These are phyloP conservation scores for Mollisiaceae sp. DNA, from an alignment of 2,329 filamentous ascomycete species.

Conservation along the genomic window DNA sequence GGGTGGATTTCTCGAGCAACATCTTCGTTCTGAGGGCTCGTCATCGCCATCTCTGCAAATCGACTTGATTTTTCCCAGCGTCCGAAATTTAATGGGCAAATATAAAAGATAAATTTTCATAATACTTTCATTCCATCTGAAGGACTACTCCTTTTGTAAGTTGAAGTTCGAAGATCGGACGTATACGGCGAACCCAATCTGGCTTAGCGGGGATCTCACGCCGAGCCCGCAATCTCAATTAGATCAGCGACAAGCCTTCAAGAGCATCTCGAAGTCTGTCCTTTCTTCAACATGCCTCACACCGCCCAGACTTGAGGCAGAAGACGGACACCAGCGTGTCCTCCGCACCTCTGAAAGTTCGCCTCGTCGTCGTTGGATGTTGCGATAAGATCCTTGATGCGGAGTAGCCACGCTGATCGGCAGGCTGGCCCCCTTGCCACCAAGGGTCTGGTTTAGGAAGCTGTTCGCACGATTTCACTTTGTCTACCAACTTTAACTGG, in stretches of 20 bases:
- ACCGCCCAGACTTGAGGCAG: neutral
- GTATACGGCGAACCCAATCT: neutral
- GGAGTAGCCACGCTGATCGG: neutral
- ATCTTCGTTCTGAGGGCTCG: slow-evolving; percentile 17
- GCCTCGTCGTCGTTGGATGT: neutral
- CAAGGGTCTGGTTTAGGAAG: slow-evolving; percentile 14
- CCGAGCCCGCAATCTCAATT: neutral
- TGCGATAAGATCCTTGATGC: slow-evolving; percentile 10
- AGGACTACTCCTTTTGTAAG: neutral
- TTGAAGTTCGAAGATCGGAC: neutral
- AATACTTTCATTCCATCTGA: neutral
- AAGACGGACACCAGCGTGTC: neutral
- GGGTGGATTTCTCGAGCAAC: slow-evolving; percentile 32
- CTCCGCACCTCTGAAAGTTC: slow-evolving; percentile 3
- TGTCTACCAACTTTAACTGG: slow-evolving; percentile 1
- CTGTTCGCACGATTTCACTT: slow-evolving; percentile 8
- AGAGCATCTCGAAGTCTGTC: neutral
- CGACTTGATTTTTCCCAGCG: neutral
- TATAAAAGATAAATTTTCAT: neutral
- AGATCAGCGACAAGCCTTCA: slow-evolving; percentile 1
- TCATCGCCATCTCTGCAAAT: neutral
- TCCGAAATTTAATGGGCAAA: neutral
- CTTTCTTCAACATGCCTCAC: neutral
- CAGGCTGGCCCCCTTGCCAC: neutral
- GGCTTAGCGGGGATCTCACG: neutral